Base-by-base conservation (phyloP, 2,329 filamentous ascomycete species). In the Zymoseptoria tritici region DNA sequence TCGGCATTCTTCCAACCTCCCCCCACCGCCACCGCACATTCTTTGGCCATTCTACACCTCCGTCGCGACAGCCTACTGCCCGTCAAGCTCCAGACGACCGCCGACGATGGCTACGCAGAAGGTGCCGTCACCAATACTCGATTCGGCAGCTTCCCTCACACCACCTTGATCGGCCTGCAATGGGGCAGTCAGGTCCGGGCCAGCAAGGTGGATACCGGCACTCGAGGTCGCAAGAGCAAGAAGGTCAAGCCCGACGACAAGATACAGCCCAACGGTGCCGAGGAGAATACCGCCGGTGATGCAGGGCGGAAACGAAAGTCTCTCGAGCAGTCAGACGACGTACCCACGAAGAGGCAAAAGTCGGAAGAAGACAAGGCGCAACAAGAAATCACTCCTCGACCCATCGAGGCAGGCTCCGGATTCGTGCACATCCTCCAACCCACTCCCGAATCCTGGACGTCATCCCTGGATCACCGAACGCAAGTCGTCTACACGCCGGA, bases 141-240 rank as follows among this genome's bases (percentile, higher is more conserved):
- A 52, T 99, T 96, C 70, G 94, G 94, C 54, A 96, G 92, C 13
- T 81, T 78, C 58, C 79, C 79, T 2, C 79, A 81, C 66, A 78
- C 72, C 62, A 80, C 78, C 0, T 73, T 81, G 24, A 70, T 96
- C 58, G 81, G 85, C 4, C 80, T 91, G 57, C 88, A 90, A 50
- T 97, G 93, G 93, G 94, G 94, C 26, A 91, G 89, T 6, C 94
- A 97, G 73, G 86, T 97, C 21, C 83, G 90, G 53, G 94, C 94
- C 7, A 96, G 91, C 1, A 85, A 87, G 31, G 91, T 97, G 59
- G 90, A 97, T 70, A 97, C 92, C 0, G 91, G 92, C 11, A 94
- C 91, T n/a, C 81, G 91, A 67, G 91, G 91, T 36, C 83, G 88
- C 56, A 88, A 87, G 61, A 65, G 64, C 4, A 74, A 74, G 68